Evolutionary conservation across 1,139 yeast genomes (phyloP).

Genomic region (Protomyces pachydermus): DNA sequence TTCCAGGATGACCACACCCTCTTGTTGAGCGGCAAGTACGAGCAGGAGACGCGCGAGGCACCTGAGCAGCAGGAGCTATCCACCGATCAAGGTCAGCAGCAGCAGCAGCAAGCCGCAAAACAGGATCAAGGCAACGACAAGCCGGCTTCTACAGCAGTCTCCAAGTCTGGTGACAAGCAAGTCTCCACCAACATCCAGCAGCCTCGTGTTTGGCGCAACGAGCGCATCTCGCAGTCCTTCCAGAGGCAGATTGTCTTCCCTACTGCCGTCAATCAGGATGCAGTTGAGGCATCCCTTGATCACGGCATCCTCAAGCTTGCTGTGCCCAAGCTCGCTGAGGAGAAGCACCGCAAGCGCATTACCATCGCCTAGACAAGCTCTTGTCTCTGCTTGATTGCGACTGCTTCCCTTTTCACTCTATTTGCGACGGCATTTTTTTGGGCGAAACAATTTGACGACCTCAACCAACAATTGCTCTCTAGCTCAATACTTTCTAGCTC

Average conservation of each 20-base stretch:
- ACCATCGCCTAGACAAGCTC: not conserved
- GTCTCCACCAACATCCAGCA: not conserved
- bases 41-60: conserved; percentile 2
- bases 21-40: conserved; percentile 7
- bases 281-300: conserved; percentile 49
- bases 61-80: not conserved
- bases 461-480: too few relatives aligned
- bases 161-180: not conserved
- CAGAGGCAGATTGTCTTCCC: conserved; percentile 33
- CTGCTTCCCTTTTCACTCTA: not conserved
- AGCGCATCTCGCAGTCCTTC: conserved; percentile 32
- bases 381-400: not conserved
- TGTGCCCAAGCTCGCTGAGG: conserved; percentile 44
- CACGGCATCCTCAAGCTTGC: conserved; percentile 52
- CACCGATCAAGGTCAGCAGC: not conserved
- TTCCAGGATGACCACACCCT: conserved; percentile 5
- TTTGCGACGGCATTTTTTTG: not conserved
- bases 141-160: not conserved
- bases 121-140: not conserved
- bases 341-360: conserved; percentile 19
- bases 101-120: not conserved
- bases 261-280: conserved; percentile 46
- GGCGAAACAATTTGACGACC: too few relatives aligned
- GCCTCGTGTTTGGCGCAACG: conserved; percentile 28
- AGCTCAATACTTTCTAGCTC: too few relatives aligned